Evolutionary conservation across 352 stramenopile genomes (phyloP).

Genomic region (Pythium aquatile): DNA sequence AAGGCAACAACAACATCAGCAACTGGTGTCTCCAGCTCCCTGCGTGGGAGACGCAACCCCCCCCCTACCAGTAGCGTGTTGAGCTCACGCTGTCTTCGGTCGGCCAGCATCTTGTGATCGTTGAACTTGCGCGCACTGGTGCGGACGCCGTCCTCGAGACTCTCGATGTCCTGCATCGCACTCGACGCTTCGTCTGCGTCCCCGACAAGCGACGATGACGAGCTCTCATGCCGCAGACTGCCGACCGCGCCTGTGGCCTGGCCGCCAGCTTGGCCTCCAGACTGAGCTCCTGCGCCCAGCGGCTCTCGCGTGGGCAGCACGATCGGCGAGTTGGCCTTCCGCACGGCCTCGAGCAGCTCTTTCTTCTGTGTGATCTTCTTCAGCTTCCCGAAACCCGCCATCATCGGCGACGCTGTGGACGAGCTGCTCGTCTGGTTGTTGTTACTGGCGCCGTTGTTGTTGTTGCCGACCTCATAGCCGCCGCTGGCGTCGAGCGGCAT

Average conservation of each 20-base stretch:
- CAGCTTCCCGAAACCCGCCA: constrained; percentile 37
- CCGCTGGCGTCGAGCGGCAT: constrained; percentile 46
- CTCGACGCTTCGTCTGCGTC: constrained; percentile 34
- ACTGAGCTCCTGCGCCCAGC: background rate
- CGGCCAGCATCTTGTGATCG: constrained; percentile 67
- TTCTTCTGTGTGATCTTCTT: constrained; percentile 78
- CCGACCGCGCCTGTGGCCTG: background rate
- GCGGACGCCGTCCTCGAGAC: constrained; percentile 69
- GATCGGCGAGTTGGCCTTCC: constrained; percentile 70
- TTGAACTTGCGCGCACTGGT: constrained; percentile 78
- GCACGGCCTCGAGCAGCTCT: constrained; percentile 74
- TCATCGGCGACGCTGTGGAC: constrained; percentile 16
- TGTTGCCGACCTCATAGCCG: constrained; percentile 36
- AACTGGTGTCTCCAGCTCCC: background rate
- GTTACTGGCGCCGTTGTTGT: constrained; percentile 27
- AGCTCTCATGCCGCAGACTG: constrained; percentile 18
- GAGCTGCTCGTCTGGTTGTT: constrained; percentile 24
- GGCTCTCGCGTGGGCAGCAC: constrained; percentile 49
- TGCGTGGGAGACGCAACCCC: too few relatives aligned
- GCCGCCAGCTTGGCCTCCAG: background rate
- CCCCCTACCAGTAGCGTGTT: constrained; percentile 45
- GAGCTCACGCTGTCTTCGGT: constrained; percentile 64
- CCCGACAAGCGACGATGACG: constrained; percentile 14
- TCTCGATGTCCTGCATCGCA: constrained; percentile 56
- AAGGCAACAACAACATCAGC: background rate